Conservation (phyloP, 345 rosid genomes). For the Lepidium africanum region DNA sequence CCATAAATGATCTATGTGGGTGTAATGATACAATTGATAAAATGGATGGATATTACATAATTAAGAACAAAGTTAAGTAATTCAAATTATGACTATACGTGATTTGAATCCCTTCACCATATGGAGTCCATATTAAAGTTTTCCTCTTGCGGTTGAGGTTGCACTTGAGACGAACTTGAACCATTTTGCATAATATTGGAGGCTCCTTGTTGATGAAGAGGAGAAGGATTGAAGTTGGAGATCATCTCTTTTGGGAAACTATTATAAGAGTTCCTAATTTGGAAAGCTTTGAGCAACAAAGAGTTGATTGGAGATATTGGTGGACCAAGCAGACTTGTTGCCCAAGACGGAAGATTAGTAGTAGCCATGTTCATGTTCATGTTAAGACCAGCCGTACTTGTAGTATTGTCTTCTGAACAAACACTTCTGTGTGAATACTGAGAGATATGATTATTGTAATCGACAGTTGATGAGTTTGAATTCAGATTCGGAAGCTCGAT, state of each 20-base stretch:
- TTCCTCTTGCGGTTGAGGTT: constrained; percentile 61
- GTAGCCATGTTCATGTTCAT: constrained; percentile 37
- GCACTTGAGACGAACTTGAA: constrained; percentile 52
- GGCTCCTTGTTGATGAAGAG: constrained; percentile 31
- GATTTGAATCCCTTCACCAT: constrained; percentile 40
- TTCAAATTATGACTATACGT: background rate
- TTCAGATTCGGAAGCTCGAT: constrained; percentile 47
- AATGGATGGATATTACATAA: background rate
- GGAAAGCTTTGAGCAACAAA: constrained; percentile 77
- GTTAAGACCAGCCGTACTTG: constrained; percentile 20
- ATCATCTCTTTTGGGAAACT: constrained; percentile 42
- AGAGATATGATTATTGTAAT: constrained; percentile 27
- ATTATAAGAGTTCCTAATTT: constrained; percentile 47
- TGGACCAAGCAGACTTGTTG: constrained; percentile 52
- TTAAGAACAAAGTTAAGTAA: background rate
- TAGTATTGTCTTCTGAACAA: constrained; percentile 12
- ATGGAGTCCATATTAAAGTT: constrained; percentile 75
- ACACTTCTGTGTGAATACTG: constrained; percentile 9
- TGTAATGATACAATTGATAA: constrained; percentile 17
- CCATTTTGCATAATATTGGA: constrained; percentile 41
- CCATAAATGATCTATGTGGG: background rate
- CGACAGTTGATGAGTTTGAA: constrained; percentile 27
- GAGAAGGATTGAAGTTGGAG: constrained; percentile 33
- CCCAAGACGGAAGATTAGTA: constrained; percentile 42
- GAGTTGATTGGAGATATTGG: constrained; percentile 65